Conservation (phyloP, 768 basidiomycete species). For the Rhodotorula paludigena region DNA sequence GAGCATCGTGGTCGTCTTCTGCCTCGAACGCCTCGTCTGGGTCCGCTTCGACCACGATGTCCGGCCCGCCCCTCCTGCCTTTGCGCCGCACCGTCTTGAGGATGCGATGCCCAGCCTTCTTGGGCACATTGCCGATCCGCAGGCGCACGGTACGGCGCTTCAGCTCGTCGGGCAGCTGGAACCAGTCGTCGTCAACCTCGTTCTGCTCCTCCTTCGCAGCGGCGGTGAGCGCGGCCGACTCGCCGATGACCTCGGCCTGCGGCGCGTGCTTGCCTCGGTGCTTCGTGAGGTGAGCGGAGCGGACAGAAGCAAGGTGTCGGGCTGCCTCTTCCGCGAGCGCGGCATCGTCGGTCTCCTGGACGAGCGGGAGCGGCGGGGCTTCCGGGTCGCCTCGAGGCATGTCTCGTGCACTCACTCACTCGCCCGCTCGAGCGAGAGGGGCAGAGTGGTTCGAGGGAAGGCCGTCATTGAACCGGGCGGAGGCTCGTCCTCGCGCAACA, state of each 20-base stretch:
- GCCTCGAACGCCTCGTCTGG: not conserved
- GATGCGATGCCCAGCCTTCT: not conserved
- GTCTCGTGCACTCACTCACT: too few relatives aligned
- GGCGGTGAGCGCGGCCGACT: not conserved
- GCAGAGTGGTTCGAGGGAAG: too few relatives aligned
- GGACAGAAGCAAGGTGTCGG: not conserved
- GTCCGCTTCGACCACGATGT: slow-evolving; percentile 1
- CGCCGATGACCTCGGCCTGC: not conserved
- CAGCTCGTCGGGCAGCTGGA: not conserved
- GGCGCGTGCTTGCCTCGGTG: not conserved
- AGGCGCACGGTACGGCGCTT: not conserved
- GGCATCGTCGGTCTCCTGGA: too few relatives aligned
- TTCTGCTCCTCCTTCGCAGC: not conserved
- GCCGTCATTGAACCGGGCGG: too few relatives aligned
- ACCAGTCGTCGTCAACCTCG: slow-evolving; percentile 15
- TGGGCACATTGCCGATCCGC: not conserved
- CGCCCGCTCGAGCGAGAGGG: too few relatives aligned
- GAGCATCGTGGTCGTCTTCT: not conserved
- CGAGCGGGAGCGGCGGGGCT: too few relatives aligned
- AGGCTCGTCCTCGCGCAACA: too few relatives aligned
- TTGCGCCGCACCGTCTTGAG: not conserved
- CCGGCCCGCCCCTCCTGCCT: not conserved
- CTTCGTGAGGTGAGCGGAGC: too few relatives aligned
- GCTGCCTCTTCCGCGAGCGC: too few relatives aligned
- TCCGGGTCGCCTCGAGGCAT: too few relatives aligned